Evolutionary conservation across 441 rosid species (phyloP), one percentile per base, ranked within the genome.

Genomic region (Capsella rubella): DNA sequence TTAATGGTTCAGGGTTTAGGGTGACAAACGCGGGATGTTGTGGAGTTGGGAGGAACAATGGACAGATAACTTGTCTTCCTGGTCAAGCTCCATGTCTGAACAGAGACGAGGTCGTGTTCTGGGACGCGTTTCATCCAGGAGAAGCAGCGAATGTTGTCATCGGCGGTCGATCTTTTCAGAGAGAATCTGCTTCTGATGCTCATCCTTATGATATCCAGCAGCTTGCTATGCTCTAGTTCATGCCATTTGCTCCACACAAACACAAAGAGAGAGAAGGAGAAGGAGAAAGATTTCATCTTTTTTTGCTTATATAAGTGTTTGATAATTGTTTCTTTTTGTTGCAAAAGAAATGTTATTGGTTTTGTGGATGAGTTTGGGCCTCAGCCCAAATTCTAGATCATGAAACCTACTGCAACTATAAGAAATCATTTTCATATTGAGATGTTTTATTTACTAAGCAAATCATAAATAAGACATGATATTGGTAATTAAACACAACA

Each of bases 51-150:
- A 71, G 83, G 43, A 25, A 42, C 61, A 90, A 89, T 14, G 75
- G 39, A 3, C 78, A 78, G 69, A 67, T 78, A 67, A 78, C 81
- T 0, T 87, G 89, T 75, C 32, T 71, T 8, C 81, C 80, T 1
- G 39, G 71, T 53, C 71, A 68, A 57, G 64, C 67, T 35, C 81
- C 88, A 12, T 85, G 91, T 74, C 34, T 31, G 2, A 18, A 73
- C 14, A 81, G 90, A 45, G 54, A 67, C 0, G 57, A 37, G 27
- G 46, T 35, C 67, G 16, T 81, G 60, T 90, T 88, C 43, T 90
- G 81, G 85, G 96, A 87, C 52, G 67, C 84, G 9, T 85, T 79
- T 53, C 91, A 88, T 78, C 85, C 87, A 15, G 78, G 90, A n/a
- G 90, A 90, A 55, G 71, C 83, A 1, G 78, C 57, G 1, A 83